Evolutionary conservation across 345 rosid genomes (phyloP), one percentile per base, ranked within the genome.

Genomic region (Lumnitzera littorea): DNA sequence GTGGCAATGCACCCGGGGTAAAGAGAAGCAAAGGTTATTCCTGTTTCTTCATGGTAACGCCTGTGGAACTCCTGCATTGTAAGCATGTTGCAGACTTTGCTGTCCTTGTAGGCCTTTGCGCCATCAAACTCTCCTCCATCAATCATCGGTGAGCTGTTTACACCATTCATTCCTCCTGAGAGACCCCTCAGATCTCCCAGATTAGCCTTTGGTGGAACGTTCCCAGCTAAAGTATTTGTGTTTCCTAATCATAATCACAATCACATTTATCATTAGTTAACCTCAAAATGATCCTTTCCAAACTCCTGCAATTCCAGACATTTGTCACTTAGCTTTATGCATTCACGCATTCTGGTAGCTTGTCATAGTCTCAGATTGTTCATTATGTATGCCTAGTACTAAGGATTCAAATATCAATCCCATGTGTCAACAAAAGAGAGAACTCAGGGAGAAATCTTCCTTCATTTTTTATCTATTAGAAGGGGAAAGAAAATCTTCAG

Each of bases 1-100:
- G 99, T 88, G 66, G 99, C 99, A 17, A 94, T 94, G 82, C 99
- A 94, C 41, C 99, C 99, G 0, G 99, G 99, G 77, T 90, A 94
- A 25, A 94, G 87, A 58, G 96, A 94, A 12, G 97, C 89, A 11
- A 94, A 94, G 13, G 96, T 77, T 53, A 94, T 83, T 13, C 85
- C 99, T 0, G 96, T 88, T 46, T 90, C 95, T 65, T 94, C 92
- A 10, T 90, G 99, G 80, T 68, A 90, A 27, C 91, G 90, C 69
- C 97, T 76, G 70, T 94, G 99, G 78, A 90, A 88, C 67, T 94
- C 95, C 63, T 90, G 99, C 97, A 94, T 94, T 2, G 85, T 83
- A 27, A 94, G 82, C 97, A 94, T 94, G 68, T 94, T 94, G 81
- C 97, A 94, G 53, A 94, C 97, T 65, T 94, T 94, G 78, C 99